phyloP scores from a whole-genome alignment of 2,329 filamentous ascomycete species.

The Pseudogymnoascus sp. region DNA sequence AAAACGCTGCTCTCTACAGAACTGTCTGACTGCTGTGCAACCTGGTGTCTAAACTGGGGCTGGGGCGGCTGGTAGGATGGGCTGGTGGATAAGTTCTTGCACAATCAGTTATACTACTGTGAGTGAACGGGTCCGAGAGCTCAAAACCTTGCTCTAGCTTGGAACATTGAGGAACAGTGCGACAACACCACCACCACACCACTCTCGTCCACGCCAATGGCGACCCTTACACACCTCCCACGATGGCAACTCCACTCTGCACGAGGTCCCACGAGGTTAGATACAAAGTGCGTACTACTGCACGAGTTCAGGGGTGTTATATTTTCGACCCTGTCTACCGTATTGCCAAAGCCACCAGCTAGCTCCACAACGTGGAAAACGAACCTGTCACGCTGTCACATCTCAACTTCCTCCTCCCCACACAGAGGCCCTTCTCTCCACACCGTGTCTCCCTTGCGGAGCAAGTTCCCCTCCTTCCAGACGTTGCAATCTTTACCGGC shows the following conservation, averaged over 20 bases:
- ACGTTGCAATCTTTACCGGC: neutral
- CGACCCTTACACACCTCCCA: neutral
- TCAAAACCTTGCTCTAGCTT: slow-evolving; percentile 1
- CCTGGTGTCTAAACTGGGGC: neutral
- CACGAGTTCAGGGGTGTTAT: neutral
- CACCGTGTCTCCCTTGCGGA: neutral
- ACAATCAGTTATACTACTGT: neutral
- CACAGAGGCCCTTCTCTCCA: neutral
- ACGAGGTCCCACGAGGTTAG: slow-evolving; percentile 1
- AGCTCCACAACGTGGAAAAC: neutral
- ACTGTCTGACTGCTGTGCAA: neutral
- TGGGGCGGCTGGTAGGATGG: neutral
- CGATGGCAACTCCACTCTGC: neutral
- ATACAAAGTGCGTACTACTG: neutral
- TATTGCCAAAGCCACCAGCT: neutral
- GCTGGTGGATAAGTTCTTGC: neutral
- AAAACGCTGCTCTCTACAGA: neutral
- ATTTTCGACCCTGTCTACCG: neutral
- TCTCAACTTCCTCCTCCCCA: neutral
- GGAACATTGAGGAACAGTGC: neutral
- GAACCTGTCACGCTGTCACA: slow-evolving; percentile 2
- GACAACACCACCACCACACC: neutral
- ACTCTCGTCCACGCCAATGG: neutral
- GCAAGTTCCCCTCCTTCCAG: neutral
- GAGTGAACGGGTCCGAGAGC: neutral